Evolutionary conservation across 345 rosid genomes (phyloP), one percentile per base, ranked within the genome.

Genomic region (Mallotus nudiflorus): DNA sequence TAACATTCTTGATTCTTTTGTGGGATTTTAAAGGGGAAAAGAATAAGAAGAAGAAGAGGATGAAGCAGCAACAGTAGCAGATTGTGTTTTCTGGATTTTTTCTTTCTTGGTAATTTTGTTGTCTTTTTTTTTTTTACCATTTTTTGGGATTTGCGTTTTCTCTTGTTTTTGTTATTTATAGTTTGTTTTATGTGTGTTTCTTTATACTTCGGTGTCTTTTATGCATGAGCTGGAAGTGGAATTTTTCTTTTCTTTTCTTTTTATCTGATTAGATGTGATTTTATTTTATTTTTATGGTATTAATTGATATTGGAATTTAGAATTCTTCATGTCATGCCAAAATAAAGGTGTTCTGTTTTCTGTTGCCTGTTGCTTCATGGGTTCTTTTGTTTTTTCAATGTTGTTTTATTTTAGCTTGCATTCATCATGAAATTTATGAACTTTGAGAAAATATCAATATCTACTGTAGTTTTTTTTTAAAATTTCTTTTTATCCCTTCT

Each of bases 121-220:
- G 46, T 22, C n/a, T n/a, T n/a, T 33, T 7, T 44, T 45, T 51
- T 31, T 53, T 7, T 15, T 15, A 49, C 5, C 14, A 0, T n/a
- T 37, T 64, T 62, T 33, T 68, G 66, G 59, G 74, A 73, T 68
- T 72, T 58, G 64, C 29, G 44, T 50, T 33, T 10, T 25, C 9
- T 42, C 27, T 50, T 45, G 57, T 72, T 45, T n/a, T 58, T 57
- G 24, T 6, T 57, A 28, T 65, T 6, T 33, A 25, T n/a, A 4
- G 10, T 60, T 68, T 31, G 9, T 48, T 55, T 35, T 27, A 15
- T 60, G 65, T 39, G 20, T 66, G 18, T 66, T 51, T 29, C 13
- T n/a, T n/a, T 1, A 40, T 19, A 44, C 9, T 19, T n/a, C 25
- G 27, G 45, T 18, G 44, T 28, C 48, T 25, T n/a, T 19, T 70